A percentile compares a stretch with the other conserved stretches of the same genome.
These are phyloP conservation scores for Colletotrichum endophyticum DNA, from an alignment of 2,329 filamentous ascomycete species.

Conservation along the genomic window DNA sequence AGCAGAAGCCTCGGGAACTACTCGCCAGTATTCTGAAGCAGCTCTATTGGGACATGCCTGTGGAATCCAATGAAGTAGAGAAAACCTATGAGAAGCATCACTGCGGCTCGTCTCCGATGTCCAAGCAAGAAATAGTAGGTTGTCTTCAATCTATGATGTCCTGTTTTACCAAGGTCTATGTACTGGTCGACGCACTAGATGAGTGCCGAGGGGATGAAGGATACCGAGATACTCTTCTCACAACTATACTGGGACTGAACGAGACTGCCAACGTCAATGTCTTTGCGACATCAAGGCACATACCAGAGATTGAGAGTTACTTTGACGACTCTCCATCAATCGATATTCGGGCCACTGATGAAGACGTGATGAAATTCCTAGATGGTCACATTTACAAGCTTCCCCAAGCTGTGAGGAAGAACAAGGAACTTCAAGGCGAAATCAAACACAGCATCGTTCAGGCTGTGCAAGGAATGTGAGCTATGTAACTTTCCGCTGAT, in stretches of 20 bases:
- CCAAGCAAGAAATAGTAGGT: not conserved
- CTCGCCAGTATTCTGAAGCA: constrained; percentile 41
- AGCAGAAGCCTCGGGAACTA: constrained; percentile 38
- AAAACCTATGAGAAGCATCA: constrained; percentile 6
- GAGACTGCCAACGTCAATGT: not conserved
- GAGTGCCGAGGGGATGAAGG: constrained; percentile 26
- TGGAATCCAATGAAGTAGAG: accelerated
- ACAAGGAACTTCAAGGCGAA: not conserved
- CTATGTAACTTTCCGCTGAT: not conserved
- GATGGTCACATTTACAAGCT: not conserved
- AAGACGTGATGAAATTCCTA: constrained; percentile 22
- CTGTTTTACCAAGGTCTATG: constrained; percentile 1
- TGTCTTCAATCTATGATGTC: not conserved
- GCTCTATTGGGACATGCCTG: constrained; percentile 31
- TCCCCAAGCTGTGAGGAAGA: not conserved
- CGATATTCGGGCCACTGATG: constrained; percentile 19
- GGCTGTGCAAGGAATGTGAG: constrained; percentile 24
- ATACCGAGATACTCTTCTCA: not conserved
- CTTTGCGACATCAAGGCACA: constrained; percentile 27
- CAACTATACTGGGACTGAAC: not conserved
- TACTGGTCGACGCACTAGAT: constrained; percentile 29
- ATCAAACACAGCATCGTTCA: constrained; percentile 2
- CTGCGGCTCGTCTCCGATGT: not conserved
- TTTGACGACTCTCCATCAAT: not conserved
- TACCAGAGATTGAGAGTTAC: constrained; percentile 1